Evolutionary conservation across 306 rosid genomes (phyloP), one percentile per base, ranked within the genome.

Genomic region (Fragaria iinumae): DNA sequence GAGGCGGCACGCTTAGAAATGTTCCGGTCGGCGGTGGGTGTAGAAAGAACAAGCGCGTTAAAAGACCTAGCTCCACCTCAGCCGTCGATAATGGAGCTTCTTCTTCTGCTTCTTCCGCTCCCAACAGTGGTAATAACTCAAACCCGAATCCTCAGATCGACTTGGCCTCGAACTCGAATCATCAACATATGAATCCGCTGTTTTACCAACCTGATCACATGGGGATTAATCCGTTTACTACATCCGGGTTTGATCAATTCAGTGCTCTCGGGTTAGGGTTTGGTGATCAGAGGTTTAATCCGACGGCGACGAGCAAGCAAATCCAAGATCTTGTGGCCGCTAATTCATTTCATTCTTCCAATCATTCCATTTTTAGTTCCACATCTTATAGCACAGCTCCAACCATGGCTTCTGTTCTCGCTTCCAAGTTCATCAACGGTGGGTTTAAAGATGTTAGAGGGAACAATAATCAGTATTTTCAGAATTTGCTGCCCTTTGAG

Each of bases 11-110:
- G 57, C 87, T 95, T 32, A 81, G 98, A 14, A 95, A 92, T 62
- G 96, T 95, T 21, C 98, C 98, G 6, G 98, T 90, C 0, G 98
- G 98, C 3, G 98, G 98, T 2, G 97, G 96, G 0, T 95, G 89
- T 81, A 78, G 97, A 38, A 95, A 88, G 76, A 90, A 92, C 92
- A 95, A 92, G 86, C 94, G 98, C 53, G 63, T 87, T 12, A 93
- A 88, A 65, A 80, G 87, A 44, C 89, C 93, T 17, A 39, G 78
- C 34, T 62, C 80, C 0, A 0, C 67, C 20, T 27, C 81, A 0
- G 48, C 82, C 71, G 68, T 73, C 64, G 88, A 80, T 11, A 81
- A 87, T 23, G 71, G 74, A 45, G 39, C 76, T 13, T 59, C 79
- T 48, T 78, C 90, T 66, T 74, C 96, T 53, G 67, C 90, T 68